Evolutionary conservation across 2,329 filamentous ascomycete genomes (phyloP), one percentile per base, ranked within the genome.

Genomic region (Aureobasidium sp.): DNA sequence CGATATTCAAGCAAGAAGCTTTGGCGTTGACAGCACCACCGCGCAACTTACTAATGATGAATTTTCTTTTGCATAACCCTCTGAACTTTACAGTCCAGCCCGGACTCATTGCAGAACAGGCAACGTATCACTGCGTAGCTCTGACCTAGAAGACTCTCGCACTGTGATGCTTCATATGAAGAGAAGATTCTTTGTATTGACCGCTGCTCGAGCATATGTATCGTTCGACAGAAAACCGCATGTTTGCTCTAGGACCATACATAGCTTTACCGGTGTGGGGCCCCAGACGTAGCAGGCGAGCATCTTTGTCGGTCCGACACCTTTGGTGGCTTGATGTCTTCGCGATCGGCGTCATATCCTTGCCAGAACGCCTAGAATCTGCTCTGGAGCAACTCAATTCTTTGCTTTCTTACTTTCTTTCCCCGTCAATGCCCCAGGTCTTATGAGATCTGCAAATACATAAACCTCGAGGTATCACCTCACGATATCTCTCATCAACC

Each of bases 301-400:
- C 3, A 15, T 37, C 20, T 44, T 2, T 59, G 27, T 37, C 55
- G 55, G 55, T 59, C 55, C 55, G 55, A 59, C 24, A 39, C 43
- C 27, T 46, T 32, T 20, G 26, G 55, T 48, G 43, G 41, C 55
- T 59, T 37, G 24, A 55, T 43, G 51, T 13, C 51, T 32, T 32
- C 37, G 37, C 43, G 55, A 59, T 39, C 43, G 26, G 41, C 55
- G 41, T 59, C 55, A 48, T 37, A 39, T 20, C 43, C 20, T 48
- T 27, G 55, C n/a, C 39, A n/a, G 39, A 39, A 37, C n/a, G 55
- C 20, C 55, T 47, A 48, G 55, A 47, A 37, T 59, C 32, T 59
- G 55, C 27, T 59, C 55, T 59, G 43, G 43, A 47, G 55, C 32
- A 59, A 59, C 55, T 48, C 55, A 59, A 59, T 59, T 59, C 43